Conservation (phyloP, 1,139 yeast genomes). For the Pichia norvegensis region DNA sequence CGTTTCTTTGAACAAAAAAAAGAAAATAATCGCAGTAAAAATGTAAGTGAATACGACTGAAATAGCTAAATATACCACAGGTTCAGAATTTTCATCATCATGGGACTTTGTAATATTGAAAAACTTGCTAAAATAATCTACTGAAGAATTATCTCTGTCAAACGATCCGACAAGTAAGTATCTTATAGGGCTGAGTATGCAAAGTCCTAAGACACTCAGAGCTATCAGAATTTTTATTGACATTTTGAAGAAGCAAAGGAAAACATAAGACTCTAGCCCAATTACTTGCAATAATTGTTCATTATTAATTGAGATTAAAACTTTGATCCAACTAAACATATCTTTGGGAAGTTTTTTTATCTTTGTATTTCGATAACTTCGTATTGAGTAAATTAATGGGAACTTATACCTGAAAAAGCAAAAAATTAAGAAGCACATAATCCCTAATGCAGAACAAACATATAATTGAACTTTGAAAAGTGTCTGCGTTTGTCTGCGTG, state of each 20-base stretch:
- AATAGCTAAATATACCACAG: conserved; percentile 45
- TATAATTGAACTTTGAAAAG: conserved; percentile 28
- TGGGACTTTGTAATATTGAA: background rate
- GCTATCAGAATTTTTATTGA: conserved; percentile 54
- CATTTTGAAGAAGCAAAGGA: conserved; percentile 71
- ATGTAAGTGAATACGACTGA: conserved; percentile 82
- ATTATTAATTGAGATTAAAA: conserved; percentile 42
- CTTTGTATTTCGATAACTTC: conserved; percentile 27
- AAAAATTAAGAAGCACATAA: conserved; percentile 24
- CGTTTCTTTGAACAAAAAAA: conserved; percentile 62
- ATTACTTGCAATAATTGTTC: conserved; percentile 53
- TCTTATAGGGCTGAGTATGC: conserved; percentile 66
- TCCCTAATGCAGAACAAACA: conserved; percentile 25
- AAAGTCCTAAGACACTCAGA: conserved; percentile 55
- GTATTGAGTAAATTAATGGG: conserved; percentile 27
- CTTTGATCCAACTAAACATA: conserved; percentile 52
- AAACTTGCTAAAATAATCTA: background rate
- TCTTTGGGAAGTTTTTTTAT: conserved; percentile 26
- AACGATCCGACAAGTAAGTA: conserved; percentile 62
- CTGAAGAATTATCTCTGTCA: conserved; percentile 38
- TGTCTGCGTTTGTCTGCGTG: conserved; percentile 28
- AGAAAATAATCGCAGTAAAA: conserved; percentile 65
- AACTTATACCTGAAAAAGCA: conserved; percentile 26
- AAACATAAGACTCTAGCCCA: conserved; percentile 63
- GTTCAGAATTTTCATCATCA: conserved; percentile 20